A percentile compares a stretch with the other conserved stretches of the same genome.
These are phyloP conservation scores for Colletotrichum abscissum DNA, from an alignment of 2,329 filamentous ascomycete genomes.

Conservation along the genomic window DNA sequence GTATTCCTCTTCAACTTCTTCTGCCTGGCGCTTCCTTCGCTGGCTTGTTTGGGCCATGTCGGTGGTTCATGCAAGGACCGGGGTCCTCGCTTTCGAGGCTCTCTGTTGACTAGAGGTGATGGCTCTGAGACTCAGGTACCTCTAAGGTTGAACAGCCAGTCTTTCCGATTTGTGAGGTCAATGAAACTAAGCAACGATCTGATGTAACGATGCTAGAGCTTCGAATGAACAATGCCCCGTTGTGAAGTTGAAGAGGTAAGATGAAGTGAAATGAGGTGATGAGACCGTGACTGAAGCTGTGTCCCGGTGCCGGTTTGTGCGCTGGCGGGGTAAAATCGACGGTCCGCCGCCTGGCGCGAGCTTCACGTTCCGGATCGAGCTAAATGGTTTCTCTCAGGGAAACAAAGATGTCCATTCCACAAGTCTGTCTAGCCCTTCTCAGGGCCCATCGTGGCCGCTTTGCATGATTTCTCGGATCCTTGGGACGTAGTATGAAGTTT, in stretches of 20 bases:
- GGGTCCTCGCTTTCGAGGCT: background rate
- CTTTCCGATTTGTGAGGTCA: too few species aligned
- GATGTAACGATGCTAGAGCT: background rate
- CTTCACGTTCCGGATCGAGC: conserved; percentile 26
- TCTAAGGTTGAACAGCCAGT: background rate
- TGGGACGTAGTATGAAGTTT: background rate
- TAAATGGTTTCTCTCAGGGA: conserved; percentile 1
- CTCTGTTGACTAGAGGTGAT: background rate
- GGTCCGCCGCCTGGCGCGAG: conserved; percentile 24
- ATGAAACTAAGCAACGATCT: background rate
- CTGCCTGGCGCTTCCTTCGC: conserved; percentile 24
- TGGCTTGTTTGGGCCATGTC: conserved; percentile 16
- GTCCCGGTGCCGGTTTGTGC: conserved; percentile 19
- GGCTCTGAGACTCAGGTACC: background rate
- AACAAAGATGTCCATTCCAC: background rate
- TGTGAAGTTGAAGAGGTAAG: background rate
- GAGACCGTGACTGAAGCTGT: background rate
- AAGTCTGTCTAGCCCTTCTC: background rate
- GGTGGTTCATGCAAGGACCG: conserved; percentile 9
- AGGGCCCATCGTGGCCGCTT: background rate
- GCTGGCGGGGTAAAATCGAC: conserved; percentile 19
- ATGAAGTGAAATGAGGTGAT: background rate
- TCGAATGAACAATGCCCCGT: background rate
- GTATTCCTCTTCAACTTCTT: conserved; percentile 3
- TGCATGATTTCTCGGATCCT: background rate